phyloP scores from a whole-genome alignment of 169 alveolate species.

The Eimeria necatrix region DNA sequence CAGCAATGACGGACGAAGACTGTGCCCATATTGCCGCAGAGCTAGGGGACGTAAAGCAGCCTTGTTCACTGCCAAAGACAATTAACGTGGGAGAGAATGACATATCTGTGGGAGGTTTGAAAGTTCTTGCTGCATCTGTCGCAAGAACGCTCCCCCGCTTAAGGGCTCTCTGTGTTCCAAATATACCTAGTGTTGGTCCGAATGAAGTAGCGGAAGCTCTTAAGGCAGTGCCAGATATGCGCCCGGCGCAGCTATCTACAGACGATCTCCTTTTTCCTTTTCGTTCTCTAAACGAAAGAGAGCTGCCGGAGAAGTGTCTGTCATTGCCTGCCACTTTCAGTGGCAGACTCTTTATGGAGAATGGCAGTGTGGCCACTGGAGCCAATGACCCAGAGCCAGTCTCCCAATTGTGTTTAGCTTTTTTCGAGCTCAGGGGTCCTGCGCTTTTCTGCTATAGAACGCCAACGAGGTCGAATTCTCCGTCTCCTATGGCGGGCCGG shows the following conservation, averaged over 20 bases:
- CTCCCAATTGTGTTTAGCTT: not conserved
- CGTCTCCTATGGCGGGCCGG: not conserved
- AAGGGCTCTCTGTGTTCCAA: conserved; percentile 53
- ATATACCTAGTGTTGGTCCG: conserved; percentile 8
- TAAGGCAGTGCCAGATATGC: conserved; percentile 46
- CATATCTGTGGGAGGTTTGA: conserved; percentile 44
- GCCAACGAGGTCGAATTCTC: conserved; percentile 16
- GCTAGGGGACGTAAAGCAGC: conserved; percentile 10
- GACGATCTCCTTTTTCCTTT: conserved; percentile 21
- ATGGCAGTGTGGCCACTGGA: not conserved
- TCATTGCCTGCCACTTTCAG: conserved; percentile 62
- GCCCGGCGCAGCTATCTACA: conserved; percentile 58
- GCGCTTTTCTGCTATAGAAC: conserved; percentile 38
- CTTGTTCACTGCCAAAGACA: conserved; percentile 32
- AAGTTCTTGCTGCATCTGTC: conserved; percentile 25
- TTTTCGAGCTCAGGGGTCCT: conserved; percentile 66
- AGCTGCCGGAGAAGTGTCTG: conserved; percentile 51
- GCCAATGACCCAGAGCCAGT: not conserved
- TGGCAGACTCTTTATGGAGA: conserved; percentile 67
- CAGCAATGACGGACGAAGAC: conserved; percentile 61
- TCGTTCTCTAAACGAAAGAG: conserved; percentile 28
- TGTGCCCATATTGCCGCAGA: conserved; percentile 38
- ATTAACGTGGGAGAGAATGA: conserved; percentile 57
- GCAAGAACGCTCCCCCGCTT: conserved; percentile 57
- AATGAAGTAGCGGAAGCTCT: not conserved